Evolutionary conservation across 2,329 filamentous ascomycete species (phyloP).

Genomic region (Nannizzia gypsea): DNA sequence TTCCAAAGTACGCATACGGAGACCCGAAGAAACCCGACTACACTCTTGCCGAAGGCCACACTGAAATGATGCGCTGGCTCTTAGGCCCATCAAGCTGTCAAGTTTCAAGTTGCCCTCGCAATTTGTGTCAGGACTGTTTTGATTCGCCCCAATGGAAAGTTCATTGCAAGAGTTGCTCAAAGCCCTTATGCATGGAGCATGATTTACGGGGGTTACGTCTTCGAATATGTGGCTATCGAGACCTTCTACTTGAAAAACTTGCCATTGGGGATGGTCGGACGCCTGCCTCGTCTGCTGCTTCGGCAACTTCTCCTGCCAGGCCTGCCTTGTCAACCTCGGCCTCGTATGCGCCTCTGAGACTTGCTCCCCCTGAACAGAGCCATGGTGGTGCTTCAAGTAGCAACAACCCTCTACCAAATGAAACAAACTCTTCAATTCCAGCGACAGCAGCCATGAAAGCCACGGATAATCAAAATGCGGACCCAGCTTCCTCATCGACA

Average conservation of each 20-base stretch:
- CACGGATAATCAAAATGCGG: conserved; percentile 21
- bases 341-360: conserved; percentile 4
- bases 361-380: neutral
- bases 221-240: conserved; percentile 46
- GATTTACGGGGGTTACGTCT: conserved; percentile 46
- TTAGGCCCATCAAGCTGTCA: conserved; percentile 37
- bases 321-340: neutral
- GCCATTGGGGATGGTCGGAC: conserved; percentile 23
- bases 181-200: conserved; percentile 48
- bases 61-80: conserved; percentile 36
- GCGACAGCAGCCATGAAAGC: neutral
- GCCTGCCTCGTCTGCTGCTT: conserved; percentile 14
- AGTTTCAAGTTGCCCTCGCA: conserved; percentile 42
- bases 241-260: conserved; percentile 41
- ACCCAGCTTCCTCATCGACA: conserved; percentile 29
- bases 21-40: conserved; percentile 31
- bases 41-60: conserved; percentile 29
- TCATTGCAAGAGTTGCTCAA: conserved; percentile 46
- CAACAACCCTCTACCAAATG: neutral
- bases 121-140: conserved; percentile 47
- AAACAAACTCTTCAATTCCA: neutral
- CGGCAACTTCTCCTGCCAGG: conserved; percentile 13
- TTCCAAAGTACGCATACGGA: conserved; percentile 31
- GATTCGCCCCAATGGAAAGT: conserved; percentile 48
- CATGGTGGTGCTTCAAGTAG: neutral